phyloP scores from a whole-genome alignment of 306 rosid species.

The Corylus heterophylla region DNA sequence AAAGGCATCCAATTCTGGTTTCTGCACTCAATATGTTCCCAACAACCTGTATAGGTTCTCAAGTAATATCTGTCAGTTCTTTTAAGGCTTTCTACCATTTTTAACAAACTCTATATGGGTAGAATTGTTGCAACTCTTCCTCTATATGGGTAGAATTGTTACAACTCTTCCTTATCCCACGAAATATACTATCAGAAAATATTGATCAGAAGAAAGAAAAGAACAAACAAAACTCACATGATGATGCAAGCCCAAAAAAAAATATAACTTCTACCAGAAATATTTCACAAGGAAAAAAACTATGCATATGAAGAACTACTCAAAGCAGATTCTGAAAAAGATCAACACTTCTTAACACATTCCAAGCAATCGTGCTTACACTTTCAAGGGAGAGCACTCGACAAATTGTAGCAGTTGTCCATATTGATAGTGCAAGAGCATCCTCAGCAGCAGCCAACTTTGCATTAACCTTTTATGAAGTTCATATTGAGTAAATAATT shows the following conservation, averaged over 20 bases:
- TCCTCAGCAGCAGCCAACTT: constrained; percentile 89
- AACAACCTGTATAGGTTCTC: neutral
- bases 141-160: neutral
- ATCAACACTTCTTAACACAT: constrained; percentile 21
- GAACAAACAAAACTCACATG: neutral
- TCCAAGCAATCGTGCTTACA: constrained; percentile 48
- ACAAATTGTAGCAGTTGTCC: constrained; percentile 87
- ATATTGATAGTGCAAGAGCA: constrained; percentile 76
- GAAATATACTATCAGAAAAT: neutral
- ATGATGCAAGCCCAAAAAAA: neutral
- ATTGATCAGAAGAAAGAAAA: constrained; percentile 3
- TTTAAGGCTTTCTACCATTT: neutral
- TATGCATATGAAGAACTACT: neutral
- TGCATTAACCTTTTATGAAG: constrained; percentile 46
- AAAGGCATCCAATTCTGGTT: neutral
- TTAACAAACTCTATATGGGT: neutral
- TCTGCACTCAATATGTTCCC: neutral
- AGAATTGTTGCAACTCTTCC: neutral
- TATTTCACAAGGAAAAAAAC: neutral
- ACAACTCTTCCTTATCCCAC: neutral
- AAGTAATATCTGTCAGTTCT: neutral
- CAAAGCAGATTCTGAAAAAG: constrained; percentile 6
- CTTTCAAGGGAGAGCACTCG: constrained; percentile 85
- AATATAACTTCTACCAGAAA: neutral
- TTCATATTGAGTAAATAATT: constrained; percentile 23